Evolutionary conservation across 495 filamentous ascomycete species (phyloP), one percentile per base, ranked within the genome.

Genomic region (Annulohypoxylon bovei): DNA sequence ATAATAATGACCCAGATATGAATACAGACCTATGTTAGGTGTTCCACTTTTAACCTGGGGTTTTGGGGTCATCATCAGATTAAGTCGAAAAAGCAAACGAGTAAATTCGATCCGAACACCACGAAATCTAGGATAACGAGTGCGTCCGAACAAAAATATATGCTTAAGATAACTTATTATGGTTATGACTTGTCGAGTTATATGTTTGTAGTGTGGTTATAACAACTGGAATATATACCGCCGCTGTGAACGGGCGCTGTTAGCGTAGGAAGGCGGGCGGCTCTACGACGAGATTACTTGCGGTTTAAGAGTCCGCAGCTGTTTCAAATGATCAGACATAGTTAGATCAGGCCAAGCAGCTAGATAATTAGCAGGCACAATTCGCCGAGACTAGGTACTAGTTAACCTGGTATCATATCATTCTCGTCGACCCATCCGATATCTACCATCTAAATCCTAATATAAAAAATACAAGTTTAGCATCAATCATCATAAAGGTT

Each of bases 401-500:
- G 39, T 42, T 42, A 32, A 32, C 39, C 7, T 47, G 22, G 9
- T 47, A 11, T 25, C 23, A 47, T 47, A 47, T 47, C 44, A 47
- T 22, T 47, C 44, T 25, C 44, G 39, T 42, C 20, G n/a, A 42
- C 20, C 39, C 39, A 42, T 42, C 20, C 39, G 20, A 42, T 42
- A 42, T 16, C 44, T 47, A 23, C 11, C 44, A 47, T 47, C 22
- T 47, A 25, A 25, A 47, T 47, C 18, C 44, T 47, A 32, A 8
- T 4, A 23, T 47, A 52, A 52, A 16, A 52, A 18, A 33, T 32
- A 16, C 49, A 53, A 23, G 44, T 54, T 57, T 46, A 50, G 33
- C 68, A 59, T 71, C 66, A 71, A 71, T 71, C 68, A 61, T 71
- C 44, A 71, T 71, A 66, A 71, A 35, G 53, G 55, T 62, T 58